Percentiles rank a stretch among this genome's conserved stretches.
Evolutionary conservation across 345 rosid species (phyloP).

Genomic region (Pseudoturritis turrita): DNA sequence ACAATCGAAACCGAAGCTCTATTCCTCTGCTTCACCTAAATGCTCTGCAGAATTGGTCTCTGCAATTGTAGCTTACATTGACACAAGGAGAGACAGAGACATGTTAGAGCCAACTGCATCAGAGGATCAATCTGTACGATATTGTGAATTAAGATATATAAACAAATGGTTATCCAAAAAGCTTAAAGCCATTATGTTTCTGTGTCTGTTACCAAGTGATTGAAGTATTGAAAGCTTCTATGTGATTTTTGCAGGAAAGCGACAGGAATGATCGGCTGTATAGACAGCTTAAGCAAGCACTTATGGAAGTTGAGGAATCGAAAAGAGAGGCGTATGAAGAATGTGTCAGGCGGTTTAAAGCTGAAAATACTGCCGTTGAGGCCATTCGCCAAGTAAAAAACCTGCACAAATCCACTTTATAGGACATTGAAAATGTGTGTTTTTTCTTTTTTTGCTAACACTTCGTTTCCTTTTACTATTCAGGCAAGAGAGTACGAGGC

Average conservation of each 20-base stretch:
- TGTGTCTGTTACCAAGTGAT: not conserved
- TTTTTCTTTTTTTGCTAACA: not conserved
- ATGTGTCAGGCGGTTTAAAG: constrained; percentile 40
- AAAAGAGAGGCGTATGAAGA: constrained; percentile 47
- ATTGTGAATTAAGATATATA: not conserved
- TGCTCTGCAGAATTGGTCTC: constrained; percentile 32
- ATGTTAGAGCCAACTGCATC: constrained; percentile 29
- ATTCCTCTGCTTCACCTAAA: constrained; percentile 30
- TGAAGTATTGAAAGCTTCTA: not conserved
- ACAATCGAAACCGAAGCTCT: constrained; percentile 15
- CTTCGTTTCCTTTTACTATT: not conserved
- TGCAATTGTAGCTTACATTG: constrained; percentile 33
- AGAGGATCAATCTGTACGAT: constrained; percentile 32
- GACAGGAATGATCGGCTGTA: constrained; percentile 24
- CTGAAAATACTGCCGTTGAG: constrained; percentile 38
- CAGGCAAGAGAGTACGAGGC: constrained; percentile 42
- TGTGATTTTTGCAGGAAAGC: constrained; percentile 35
- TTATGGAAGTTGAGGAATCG: constrained; percentile 36
- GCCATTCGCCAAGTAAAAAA: constrained; percentile 41
- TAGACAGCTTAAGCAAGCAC: constrained; percentile 39
- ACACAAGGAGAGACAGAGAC: constrained; percentile 33
- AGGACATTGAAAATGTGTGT: not conserved
- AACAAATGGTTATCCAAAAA: not conserved
- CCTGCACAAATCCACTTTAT: not conserved
- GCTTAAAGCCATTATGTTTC: not conserved